A percentile compares a stretch with the other conserved stretches of the same genome.
These are phyloP conservation scores for Waltiozyma sp. DNA, from an alignment of 1,139 yeast species.

Conservation along the genomic window DNA sequence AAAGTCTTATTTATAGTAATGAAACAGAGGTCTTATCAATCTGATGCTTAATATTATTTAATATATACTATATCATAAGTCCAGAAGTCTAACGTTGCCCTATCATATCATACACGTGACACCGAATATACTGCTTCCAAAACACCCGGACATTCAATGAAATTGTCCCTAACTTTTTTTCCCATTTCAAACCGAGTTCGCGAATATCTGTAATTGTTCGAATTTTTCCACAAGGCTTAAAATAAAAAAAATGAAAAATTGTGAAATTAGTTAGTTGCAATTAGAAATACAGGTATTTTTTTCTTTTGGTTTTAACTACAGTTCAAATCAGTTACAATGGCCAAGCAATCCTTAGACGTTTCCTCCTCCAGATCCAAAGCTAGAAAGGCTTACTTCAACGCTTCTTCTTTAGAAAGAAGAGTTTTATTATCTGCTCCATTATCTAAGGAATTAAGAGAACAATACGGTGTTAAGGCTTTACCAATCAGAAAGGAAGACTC, in stretches of 20 bases:
- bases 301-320: too few species aligned
- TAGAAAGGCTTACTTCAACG: slow-evolving; percentile 99
- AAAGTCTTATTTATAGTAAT: too few species aligned
- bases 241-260: neutral
- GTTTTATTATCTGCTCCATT: slow-evolving; percentile 95
- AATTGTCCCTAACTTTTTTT: too few species aligned
- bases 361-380: slow-evolving; percentile 99
- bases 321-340: slow-evolving; percentile 25
- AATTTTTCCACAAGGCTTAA: neutral
- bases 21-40: too few species aligned
- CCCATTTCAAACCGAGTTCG: neutral
- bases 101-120: too few species aligned
- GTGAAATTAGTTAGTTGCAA: too few species aligned
- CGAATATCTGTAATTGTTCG: slow-evolving; percentile 2
- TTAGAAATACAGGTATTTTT: too few species aligned
- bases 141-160: neutral
- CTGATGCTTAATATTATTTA: too few species aligned
- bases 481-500: slow-evolving; percentile 99
- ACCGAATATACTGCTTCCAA: too few species aligned
- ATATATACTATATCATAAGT: too few species aligned
- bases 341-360: slow-evolving; percentile 64
- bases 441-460: slow-evolving; percentile 97
- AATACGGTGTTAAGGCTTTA: slow-evolving; percentile 90
- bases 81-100: too few species aligned
- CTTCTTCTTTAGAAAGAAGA: slow-evolving; percentile 97